These are phyloP conservation scores for Pyrenochaeta sp. DNA, from an alignment of 2,329 filamentous ascomycete species.

Conservation along the genomic window DNA sequence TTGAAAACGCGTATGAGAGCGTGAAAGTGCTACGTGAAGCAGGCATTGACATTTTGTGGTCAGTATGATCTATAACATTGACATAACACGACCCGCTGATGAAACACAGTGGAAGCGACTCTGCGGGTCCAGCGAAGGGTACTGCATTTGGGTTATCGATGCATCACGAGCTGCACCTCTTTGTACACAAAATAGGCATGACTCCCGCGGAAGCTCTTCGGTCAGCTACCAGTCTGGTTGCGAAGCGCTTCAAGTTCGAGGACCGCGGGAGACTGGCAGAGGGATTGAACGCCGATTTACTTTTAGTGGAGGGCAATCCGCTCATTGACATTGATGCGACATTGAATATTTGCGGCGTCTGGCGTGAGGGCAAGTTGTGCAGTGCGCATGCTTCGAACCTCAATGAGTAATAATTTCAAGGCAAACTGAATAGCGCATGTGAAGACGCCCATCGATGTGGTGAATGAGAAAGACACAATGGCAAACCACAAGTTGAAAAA, in stretches of 20 bases:
- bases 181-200: conserved; percentile 54
- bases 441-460: too few species aligned
- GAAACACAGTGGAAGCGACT: conserved; percentile 50
- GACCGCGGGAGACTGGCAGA: conserved; percentile 53
- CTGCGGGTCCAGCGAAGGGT: conserved; percentile 54
- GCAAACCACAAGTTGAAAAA: too few species aligned
- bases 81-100: conserved; percentile 7
- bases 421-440: background rate
- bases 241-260: conserved; percentile 50
- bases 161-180: conserved; percentile 54
- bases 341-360: conserved; percentile 54
- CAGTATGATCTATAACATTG: conserved; percentile 2
- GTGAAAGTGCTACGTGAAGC: conserved; percentile 51
- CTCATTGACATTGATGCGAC: conserved; percentile 52
- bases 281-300: conserved; percentile 53
- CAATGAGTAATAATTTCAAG: conserved; percentile 1
- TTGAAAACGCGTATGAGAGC: conserved; percentile 53
- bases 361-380: conserved; percentile 51
- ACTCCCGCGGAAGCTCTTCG: conserved; percentile 53
- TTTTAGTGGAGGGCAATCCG: conserved; percentile 56
- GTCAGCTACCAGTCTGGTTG: conserved; percentile 52
- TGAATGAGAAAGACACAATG: too few species aligned
- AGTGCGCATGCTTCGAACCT: conserved; percentile 32
- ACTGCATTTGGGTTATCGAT: conserved; percentile 55
- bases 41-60: conserved; percentile 55